phyloP scores from a whole-genome alignment of 768 basidiomycete species.

The Leucosporidium scottii region DNA sequence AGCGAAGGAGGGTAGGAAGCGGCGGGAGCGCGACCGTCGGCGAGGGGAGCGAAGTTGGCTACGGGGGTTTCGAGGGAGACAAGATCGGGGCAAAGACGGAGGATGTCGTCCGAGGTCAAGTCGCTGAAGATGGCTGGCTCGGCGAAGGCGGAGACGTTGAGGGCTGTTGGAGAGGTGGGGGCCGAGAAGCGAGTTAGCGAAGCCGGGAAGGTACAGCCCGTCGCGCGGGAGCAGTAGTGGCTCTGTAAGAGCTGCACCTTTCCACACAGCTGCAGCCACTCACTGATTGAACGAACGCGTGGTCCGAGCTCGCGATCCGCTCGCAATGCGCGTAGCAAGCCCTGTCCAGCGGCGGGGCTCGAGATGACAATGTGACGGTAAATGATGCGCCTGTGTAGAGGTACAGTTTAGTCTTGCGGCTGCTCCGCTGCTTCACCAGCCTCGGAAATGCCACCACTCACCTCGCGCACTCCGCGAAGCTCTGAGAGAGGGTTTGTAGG shows the following conservation, averaged over 20 bases:
- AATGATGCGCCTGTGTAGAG: not conserved
- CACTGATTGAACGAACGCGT: not conserved
- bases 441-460: no score
- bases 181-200: not conserved
- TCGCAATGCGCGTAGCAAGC: not conserved
- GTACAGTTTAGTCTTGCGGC: no score
- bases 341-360: not conserved
- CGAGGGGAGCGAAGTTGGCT: not conserved
- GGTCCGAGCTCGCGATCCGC: not conserved
- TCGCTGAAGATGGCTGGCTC: not conserved
- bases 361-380: not conserved
- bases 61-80: slow-evolving; percentile 6
- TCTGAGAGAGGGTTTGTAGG: no score
- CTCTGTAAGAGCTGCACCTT: not conserved
- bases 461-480: no score
- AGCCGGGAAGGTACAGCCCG: not conserved
- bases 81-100: slow-evolving; percentile 6
- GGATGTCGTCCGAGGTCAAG: slow-evolving; percentile 15
- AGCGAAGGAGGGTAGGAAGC: slow-evolving; percentile 1
- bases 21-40: not conserved
- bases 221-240: not conserved
- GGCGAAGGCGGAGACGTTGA: not conserved
- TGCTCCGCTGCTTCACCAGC: no score
- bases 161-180: not conserved
- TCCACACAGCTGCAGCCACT: not conserved